Percentiles rank a stretch among this genome's conserved stretches.
Evolutionary conservation across 441 rosid genomes (phyloP).

Genomic region (Euphorbia schlechtendalii): DNA sequence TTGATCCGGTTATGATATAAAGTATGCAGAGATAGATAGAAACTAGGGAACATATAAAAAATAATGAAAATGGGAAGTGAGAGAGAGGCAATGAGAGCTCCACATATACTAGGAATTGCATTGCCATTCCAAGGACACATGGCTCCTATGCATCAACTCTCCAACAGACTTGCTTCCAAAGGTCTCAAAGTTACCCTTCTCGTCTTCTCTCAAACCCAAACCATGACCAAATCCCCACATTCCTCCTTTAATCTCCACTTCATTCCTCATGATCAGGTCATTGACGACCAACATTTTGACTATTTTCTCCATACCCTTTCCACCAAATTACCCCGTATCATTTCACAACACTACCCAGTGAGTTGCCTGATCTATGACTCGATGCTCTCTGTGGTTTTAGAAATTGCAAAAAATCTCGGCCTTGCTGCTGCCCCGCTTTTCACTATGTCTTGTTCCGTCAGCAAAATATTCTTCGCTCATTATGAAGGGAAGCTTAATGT

Average conservation of each 20-base stretch:
- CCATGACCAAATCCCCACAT: background rate
- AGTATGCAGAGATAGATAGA: too few relatives aligned
- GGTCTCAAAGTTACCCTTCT: constrained; percentile 33
- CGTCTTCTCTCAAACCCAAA: background rate
- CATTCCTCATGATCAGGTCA: background rate
- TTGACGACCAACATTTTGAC: background rate
- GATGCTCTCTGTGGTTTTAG: constrained; percentile 24
- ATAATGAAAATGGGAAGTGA: constrained; percentile 4
- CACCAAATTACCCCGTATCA: background rate
- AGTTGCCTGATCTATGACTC: constrained; percentile 30
- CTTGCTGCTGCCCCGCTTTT: constrained; percentile 24
- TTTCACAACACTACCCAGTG: background rate
- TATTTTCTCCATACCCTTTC: background rate
- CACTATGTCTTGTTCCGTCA: background rate
- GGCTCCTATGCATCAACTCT: constrained; percentile 40
- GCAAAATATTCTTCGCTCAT: background rate
- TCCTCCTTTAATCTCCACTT: background rate
- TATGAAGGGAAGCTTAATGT: background rate
- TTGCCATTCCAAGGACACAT: constrained; percentile 46
- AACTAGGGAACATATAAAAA: too few relatives aligned
- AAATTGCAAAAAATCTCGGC: constrained; percentile 25
- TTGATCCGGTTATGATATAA: too few relatives aligned
- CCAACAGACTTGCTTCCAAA: constrained; percentile 31
- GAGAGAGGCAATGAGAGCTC: background rate
- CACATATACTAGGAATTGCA: constrained; percentile 32